Conservation (phyloP, 352 stramenopile species). For the Pelagophyceae sp. region DNA sequence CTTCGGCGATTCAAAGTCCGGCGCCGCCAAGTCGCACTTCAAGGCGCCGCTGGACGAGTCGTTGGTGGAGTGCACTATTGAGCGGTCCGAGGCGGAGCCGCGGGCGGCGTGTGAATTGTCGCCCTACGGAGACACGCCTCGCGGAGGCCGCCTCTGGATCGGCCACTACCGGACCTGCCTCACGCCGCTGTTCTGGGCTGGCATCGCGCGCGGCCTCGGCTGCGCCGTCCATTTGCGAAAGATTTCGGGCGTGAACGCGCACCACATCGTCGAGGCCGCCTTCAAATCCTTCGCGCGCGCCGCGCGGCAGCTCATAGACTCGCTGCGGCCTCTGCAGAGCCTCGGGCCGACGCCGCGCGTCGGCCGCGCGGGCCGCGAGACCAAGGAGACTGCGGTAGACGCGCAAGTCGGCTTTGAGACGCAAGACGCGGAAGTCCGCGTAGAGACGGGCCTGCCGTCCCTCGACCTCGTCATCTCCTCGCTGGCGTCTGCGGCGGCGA, state of each 20-base stretch:
- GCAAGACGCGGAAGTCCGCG: slow-evolving; percentile 46
- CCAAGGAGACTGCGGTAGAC: slow-evolving; percentile 82
- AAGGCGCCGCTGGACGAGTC: slow-evolving; percentile 56
- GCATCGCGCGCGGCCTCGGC: slow-evolving; percentile 11
- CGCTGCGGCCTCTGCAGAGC: background rate
- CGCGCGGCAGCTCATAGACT: slow-evolving; percentile 47
- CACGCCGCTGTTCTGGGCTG: slow-evolving; percentile 13
- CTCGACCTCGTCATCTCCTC: slow-evolving; percentile 78
- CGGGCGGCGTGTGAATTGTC: slow-evolving; percentile 2
- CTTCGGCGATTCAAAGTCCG: slow-evolving; percentile 3
- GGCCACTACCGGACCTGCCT: slow-evolving; percentile 26
- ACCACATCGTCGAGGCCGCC: slow-evolving; percentile 55
- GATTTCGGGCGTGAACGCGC: slow-evolving; percentile 49
- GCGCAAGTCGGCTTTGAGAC: slow-evolving; percentile 57
- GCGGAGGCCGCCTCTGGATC: slow-evolving; percentile 42
- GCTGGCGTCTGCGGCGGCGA: slow-evolving; percentile 51
- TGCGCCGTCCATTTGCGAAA: slow-evolving; percentile 42
- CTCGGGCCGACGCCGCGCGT: slow-evolving; percentile 15
- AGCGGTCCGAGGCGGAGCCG: background rate
- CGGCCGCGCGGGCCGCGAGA: slow-evolving; percentile 56
- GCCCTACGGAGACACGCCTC: slow-evolving; percentile 46
- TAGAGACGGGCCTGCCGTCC: slow-evolving; percentile 76
- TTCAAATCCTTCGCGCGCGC: slow-evolving; percentile 57
- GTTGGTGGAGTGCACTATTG: slow-evolving; percentile 41
- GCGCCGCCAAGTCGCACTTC: slow-evolving; percentile 34